Conservation (phyloP, 1,139 yeast species). For the Candida glucosophila region DNA sequence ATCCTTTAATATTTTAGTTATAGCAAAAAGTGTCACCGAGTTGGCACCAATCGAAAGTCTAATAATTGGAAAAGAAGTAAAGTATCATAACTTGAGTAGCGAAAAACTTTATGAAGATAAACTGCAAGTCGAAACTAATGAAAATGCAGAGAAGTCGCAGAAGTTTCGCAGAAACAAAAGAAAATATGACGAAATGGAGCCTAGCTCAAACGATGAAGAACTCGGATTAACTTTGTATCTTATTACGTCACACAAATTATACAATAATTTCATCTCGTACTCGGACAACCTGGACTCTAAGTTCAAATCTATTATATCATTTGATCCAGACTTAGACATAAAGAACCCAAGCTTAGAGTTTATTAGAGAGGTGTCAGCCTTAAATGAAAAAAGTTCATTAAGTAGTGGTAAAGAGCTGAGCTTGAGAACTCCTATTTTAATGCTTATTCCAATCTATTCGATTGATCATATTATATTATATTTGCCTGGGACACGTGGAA, state of each 20-base stretch:
- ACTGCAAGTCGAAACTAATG: no score
- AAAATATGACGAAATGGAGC: no score
- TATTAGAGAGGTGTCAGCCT: constrained; percentile 11
- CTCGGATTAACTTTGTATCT: constrained; percentile 18
- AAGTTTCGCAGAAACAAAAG: constrained; percentile 7
- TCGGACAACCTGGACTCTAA: constrained; percentile 12
- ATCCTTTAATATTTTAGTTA: constrained; percentile 40
- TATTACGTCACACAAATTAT: constrained; percentile 33
- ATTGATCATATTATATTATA: constrained; percentile 25
- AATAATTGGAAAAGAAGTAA: constrained; percentile 49
- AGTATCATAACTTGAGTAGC: constrained; percentile 54
- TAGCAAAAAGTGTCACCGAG: constrained; percentile 57
- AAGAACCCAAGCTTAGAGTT: constrained; percentile 32
- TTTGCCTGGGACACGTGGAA: no score
- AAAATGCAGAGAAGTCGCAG: constrained; percentile 2
- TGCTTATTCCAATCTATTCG: constrained; percentile 32
- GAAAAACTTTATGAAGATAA: constrained; percentile 47
- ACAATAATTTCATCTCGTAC: constrained; percentile 26
- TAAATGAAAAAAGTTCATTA: no score
- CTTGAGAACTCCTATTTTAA: constrained; percentile 25
- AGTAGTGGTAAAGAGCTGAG: no score
- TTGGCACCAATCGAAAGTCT: constrained; percentile 64
- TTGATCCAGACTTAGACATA: constrained; percentile 45
- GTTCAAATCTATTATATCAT: constrained; percentile 46
- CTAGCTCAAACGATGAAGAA: constrained; percentile 4